Evolutionary conservation across 1,284 basidiomycete genomes (phyloP).

Genomic region (Microbotryum violaceum): DNA sequence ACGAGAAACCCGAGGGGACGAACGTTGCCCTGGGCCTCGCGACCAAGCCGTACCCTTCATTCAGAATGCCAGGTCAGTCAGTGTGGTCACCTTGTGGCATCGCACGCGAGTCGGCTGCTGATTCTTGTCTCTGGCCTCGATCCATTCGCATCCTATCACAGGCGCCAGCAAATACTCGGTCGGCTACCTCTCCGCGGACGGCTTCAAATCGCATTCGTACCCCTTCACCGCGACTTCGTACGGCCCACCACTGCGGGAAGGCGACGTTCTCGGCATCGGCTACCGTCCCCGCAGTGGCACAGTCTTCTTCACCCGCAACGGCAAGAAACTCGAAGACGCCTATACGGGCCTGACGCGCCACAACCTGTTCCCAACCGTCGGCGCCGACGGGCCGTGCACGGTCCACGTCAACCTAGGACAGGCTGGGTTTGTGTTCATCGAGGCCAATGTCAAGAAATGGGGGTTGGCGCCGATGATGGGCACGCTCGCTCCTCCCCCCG

Average conservation of each 20-base stretch:
- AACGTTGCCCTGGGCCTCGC: conserved; percentile 81
- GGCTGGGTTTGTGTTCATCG: conserved; percentile 93
- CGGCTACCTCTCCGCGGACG: conserved; percentile 84
- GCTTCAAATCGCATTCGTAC: conserved; percentile 95
- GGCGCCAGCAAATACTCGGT: conserved; percentile 85
- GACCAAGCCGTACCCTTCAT: conserved; percentile 88
- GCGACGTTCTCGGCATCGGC: conserved; percentile 86
- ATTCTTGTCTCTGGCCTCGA: not conserved
- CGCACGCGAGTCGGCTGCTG: too few relatives aligned
- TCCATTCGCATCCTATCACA: conserved; percentile 4
- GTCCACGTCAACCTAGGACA: conserved; percentile 93
- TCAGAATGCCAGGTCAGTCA: conserved; percentile 60
- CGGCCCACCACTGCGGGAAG: conserved; percentile 78
- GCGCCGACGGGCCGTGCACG: conserved; percentile 86
- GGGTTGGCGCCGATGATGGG: conserved; percentile 89
- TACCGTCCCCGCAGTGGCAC: conserved; percentile 90
- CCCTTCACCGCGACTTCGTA: conserved; percentile 85
- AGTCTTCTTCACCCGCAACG: conserved; percentile 93
- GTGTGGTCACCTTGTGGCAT: too few relatives aligned
- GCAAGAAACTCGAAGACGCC: conserved; percentile 87
- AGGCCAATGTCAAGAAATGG: conserved; percentile 98
- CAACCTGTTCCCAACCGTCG: conserved; percentile 91
- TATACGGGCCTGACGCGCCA: conserved; percentile 77
- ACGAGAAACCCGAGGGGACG: conserved; percentile 76
- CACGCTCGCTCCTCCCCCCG: conserved; percentile 87